Percentiles rank a stretch among this genome's conserved stretches.
Conservation (phyloP, 495 filamentous ascomycete species). For the Aspergillus campestris region DNA sequence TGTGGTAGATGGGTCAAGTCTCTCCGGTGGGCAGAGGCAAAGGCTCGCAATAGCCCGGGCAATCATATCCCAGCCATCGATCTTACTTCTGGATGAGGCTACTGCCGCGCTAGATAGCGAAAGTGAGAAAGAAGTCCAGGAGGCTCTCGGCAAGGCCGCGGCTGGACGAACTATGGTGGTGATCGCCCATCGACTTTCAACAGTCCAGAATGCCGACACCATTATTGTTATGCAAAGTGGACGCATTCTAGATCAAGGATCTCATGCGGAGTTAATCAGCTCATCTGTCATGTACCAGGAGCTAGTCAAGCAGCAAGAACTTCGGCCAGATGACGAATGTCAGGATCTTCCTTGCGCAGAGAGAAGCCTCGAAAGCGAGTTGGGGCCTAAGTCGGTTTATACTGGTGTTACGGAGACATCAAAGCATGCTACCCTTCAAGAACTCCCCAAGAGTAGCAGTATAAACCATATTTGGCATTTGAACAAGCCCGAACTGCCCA, state of each 20-base stretch:
- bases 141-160: conserved; percentile 42
- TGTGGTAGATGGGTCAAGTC: conserved; percentile 46
- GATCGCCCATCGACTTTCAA: conserved; percentile 44
- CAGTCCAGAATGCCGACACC: conserved; percentile 33
- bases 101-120: conserved; percentile 46
- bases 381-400: neutral
- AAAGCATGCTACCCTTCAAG: neutral
- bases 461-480: conserved; percentile 66
- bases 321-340: conserved; percentile 3
- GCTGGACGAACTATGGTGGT: conserved; percentile 30
- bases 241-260: conserved; percentile 24
- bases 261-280: conserved; percentile 30
- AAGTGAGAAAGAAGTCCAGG: conserved; percentile 65
- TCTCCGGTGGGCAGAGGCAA: conserved; percentile 63
- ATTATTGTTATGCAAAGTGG: conserved; percentile 27
- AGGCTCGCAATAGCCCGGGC: conserved; percentile 57
- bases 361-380: too few species aligned
- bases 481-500: conserved; percentile 56
- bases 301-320: conserved; percentile 10
- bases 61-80: conserved; percentile 45
- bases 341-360: neutral
- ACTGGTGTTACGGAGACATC: neutral
- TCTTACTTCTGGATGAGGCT: conserved; percentile 46
- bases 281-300: conserved; percentile 5
- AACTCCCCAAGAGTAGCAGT: neutral